A percentile compares a stretch with the other conserved stretches of the same genome.
phyloP scores from a whole-genome alignment of 306 rosid species.

The Medicago ruthenica region DNA sequence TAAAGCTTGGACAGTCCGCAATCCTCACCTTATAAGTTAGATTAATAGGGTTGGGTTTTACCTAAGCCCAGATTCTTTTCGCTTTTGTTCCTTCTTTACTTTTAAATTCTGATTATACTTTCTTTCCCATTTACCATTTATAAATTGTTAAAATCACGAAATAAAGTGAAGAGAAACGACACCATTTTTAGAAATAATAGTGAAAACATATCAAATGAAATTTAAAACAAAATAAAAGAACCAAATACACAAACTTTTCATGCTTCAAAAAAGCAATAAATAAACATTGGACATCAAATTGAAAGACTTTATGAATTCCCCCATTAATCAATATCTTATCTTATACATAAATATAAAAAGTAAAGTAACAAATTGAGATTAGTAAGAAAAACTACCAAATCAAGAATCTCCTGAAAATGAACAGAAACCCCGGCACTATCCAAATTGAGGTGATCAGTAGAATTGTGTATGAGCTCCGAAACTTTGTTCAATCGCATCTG shows the following conservation, averaged over 20 bases:
- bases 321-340: neutral
- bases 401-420: constrained; percentile 89
- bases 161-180: neutral
- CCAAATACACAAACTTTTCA: neutral
- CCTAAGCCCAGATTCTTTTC: neutral
- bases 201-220: neutral
- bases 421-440: constrained; percentile 97
- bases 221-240: neutral
- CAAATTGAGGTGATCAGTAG: constrained; percentile 87
- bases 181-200: neutral
- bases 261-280: neutral
- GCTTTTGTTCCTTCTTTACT: no score
- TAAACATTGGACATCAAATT: neutral
- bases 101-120: neutral
- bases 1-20: neutral
- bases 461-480: constrained; percentile 96
- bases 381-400: constrained; percentile 59
- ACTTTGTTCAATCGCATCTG: constrained; percentile 96
- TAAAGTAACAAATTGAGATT: neutral
- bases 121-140: neutral
- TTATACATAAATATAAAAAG: neutral
- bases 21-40: neutral
- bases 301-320: neutral
- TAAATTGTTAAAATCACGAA: constrained; percentile 1
- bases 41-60: neutral